These are phyloP conservation scores for Periconia sp. DNA, from an alignment of 2,329 filamentous ascomycete genomes.

Conservation along the genomic window DNA sequence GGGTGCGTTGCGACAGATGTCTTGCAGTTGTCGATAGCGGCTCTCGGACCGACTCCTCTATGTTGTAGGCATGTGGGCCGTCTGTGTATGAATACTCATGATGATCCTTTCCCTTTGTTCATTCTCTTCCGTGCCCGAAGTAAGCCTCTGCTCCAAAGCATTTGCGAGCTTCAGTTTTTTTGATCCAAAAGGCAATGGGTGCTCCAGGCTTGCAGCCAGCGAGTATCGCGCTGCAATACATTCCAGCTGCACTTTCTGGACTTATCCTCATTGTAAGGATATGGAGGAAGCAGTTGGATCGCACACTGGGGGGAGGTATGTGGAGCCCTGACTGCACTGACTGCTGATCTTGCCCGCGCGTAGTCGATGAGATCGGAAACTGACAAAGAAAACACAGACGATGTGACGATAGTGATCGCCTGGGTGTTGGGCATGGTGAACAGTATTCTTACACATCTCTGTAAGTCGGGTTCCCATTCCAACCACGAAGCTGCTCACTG, in stretches of 20 bases:
- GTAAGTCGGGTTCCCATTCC: slow-evolving; percentile 10
- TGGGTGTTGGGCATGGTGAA: slow-evolving; percentile 16
- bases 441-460: slow-evolving; percentile 21
- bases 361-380: slow-evolving; percentile 1
- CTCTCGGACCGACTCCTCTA: no score
- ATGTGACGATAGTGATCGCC: slow-evolving; percentile 14
- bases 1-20: no score
- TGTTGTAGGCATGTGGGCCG: no score
- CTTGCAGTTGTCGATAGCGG: no score
- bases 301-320: slow-evolving; percentile 22
- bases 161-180: background rate
- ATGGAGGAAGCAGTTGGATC: slow-evolving; percentile 20
- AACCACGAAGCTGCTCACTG: background rate
- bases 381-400: no score
- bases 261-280: slow-evolving; percentile 18
- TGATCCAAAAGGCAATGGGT: no score
- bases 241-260: slow-evolving; percentile 17
- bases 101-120: no score
- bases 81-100: no score
- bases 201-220: slow-evolving; percentile 19
- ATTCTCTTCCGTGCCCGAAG: no score
- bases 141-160: no score
- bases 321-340: background rate
- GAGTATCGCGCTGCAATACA: slow-evolving; percentile 18
- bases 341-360: background rate